Evolutionary conservation across 139 green algal genomes (phyloP).

Genomic region (Closterium sp.): DNA sequence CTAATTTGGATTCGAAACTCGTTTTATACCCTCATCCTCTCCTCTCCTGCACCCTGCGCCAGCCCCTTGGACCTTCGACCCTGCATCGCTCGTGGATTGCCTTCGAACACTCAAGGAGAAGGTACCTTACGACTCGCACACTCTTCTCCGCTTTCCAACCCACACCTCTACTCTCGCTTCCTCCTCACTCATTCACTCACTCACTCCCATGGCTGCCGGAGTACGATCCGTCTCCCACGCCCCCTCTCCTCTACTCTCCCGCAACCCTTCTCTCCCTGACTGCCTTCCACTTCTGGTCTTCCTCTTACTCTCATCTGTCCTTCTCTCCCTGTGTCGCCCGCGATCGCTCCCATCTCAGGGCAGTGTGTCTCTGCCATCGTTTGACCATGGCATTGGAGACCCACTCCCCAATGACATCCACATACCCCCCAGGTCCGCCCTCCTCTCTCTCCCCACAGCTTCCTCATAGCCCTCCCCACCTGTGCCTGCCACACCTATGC

Average conservation of each 20-base stretch:
- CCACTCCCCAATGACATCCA: slow-evolving; percentile 64
- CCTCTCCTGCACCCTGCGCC: neutral
- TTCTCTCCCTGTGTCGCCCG: neutral
- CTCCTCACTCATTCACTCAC: neutral
- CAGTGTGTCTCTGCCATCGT: slow-evolving; percentile 53
- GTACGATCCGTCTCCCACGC: neutral
- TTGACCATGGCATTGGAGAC: slow-evolving; percentile 82
- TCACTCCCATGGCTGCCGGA: too few species aligned
- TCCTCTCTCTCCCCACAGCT: neutral
- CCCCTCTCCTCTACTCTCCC: neutral
- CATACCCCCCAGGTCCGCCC: slow-evolving; percentile 46
- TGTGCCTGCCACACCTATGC: neutral
- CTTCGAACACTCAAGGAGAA: neutral
- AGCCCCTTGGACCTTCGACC: slow-evolving; percentile 30
- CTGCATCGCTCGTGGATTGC: neutral
- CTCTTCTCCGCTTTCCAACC: neutral
- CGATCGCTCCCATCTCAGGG: slow-evolving; percentile 16
- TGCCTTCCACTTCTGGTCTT: neutral
- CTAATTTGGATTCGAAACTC: too few species aligned
- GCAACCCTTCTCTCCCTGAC: neutral
- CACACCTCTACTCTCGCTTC: neutral
- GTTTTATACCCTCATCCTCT: too few species aligned
- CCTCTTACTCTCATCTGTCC: neutral
- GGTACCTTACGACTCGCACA: neutral
- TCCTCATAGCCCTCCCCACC: neutral